Evolutionary conservation across 2,329 filamentous ascomycete species (phyloP).

Genomic region (Nemania bipapillata): DNA sequence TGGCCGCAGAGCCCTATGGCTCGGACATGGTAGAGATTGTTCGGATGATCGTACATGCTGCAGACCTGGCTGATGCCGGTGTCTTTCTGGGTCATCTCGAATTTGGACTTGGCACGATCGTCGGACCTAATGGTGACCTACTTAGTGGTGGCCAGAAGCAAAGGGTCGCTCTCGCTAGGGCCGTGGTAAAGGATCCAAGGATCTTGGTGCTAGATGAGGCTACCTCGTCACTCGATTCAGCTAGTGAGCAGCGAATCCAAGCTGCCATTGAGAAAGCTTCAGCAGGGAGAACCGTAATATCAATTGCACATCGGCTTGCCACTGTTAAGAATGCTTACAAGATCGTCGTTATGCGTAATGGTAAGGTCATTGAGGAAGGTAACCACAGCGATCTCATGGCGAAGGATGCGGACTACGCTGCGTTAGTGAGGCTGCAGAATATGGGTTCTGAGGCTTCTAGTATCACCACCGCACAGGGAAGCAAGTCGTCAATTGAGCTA

Average conservation of each 20-base stretch:
- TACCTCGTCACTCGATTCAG: conserved; percentile 62
- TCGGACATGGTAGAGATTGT: conserved; percentile 63
- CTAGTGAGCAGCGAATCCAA: conserved; percentile 60
- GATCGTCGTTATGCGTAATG: conserved; percentile 72
- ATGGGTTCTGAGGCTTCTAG: conserved; percentile 52
- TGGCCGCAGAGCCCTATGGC: conserved; percentile 58
- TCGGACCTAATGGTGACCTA: conserved; percentile 58
- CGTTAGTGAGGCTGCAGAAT: conserved; percentile 49
- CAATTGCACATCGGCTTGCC: conserved; percentile 71
- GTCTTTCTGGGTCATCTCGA: conserved; percentile 61
- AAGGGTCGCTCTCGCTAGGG: conserved; percentile 60
- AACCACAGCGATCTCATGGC: conserved; percentile 68
- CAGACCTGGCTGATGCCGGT: conserved; percentile 67
- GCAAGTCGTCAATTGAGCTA: conserved; percentile 53
- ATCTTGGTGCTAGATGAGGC: conserved; percentile 63
- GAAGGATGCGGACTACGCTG: conserved; percentile 49
- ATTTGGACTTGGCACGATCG: conserved; percentile 57
- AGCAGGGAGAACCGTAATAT: conserved; percentile 67
- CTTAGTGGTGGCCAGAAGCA: conserved; percentile 62
- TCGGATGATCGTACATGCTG: conserved; percentile 60
- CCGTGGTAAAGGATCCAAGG: conserved; percentile 59
- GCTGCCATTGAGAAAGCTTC: conserved; percentile 51
- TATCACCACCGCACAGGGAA: conserved; percentile 46
- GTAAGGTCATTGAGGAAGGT: conserved; percentile 69
- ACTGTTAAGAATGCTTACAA: conserved; percentile 71